Evolutionary conservation across 2,329 filamentous ascomycete genomes (phyloP).

Genomic region (Mycosphaerella sp.): DNA sequence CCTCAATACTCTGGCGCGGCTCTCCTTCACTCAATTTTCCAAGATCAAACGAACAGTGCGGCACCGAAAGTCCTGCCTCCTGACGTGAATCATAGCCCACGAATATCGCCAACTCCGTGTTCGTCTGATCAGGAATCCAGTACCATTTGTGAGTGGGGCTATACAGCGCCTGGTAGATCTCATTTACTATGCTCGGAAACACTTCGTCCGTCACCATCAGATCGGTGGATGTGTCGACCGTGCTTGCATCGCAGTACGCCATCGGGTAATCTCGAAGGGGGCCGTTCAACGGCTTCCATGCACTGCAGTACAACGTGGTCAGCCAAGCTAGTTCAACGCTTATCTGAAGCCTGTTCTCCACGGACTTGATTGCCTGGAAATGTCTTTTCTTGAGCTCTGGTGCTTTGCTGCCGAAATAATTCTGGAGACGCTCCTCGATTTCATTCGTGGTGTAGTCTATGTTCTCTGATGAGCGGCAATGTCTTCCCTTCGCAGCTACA

Average conservation of each 20-base stretch:
- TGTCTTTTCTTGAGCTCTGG: slow-evolving; percentile 10
- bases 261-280: slow-evolving; percentile 9
- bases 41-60: slow-evolving; percentile 11
- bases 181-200: slow-evolving; percentile 8
- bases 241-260: slow-evolving; percentile 9
- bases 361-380: slow-evolving; percentile 10
- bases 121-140: slow-evolving; percentile 9
- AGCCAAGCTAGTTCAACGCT: too few species aligned
- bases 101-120: slow-evolving; percentile 5
- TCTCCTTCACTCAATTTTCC: slow-evolving; percentile 1
- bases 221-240: background rate
- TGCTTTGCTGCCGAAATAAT: slow-evolving; percentile 7
- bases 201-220: slow-evolving; percentile 10
- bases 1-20: slow-evolving; percentile 10
- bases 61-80: background rate
- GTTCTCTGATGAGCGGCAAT: background rate
- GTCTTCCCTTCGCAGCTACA: background rate
- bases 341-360: too few species aligned
- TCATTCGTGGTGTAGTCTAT: slow-evolving; percentile 8
- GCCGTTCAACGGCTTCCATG: slow-evolving; percentile 12
- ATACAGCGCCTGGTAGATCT: slow-evolving; percentile 11
- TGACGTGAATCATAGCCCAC: slow-evolving; percentile 7
- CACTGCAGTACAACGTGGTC: background rate
- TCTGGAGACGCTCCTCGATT: slow-evolving; percentile 2
- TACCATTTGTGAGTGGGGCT: slow-evolving; percentile 11